Base-by-base conservation (phyloP, 352 stramenopile genomes). In the Saprolegnia diclina region DNA sequence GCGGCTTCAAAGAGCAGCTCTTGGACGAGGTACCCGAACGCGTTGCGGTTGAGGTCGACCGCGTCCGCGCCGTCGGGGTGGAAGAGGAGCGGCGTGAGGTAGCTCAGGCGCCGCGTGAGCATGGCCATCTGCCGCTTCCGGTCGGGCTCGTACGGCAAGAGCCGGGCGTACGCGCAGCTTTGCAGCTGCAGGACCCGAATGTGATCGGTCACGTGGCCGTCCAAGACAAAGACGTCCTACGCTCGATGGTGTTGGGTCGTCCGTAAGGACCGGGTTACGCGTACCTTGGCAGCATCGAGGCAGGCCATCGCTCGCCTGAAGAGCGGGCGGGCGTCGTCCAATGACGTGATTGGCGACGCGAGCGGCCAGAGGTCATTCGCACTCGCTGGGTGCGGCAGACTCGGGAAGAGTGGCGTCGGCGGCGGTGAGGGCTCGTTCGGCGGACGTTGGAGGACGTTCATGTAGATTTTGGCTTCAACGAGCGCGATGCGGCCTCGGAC, bases 151-250 rank as follows among this genome's bases (percentile, higher is more conserved):
- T 81, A 92, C 11, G 70, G 56, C 3, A 86, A 50, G 6, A 92
- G 64, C 1, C 79, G 81, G 35, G 76, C 75, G 50, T 90, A 91
- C 10, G 89, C 48, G 5, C 72, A 56, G 35, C 81, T 91, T 52
- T 90, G 76, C 16, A 80, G 73, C 55, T 91, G 82, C 54, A 80
- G 40, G 11, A 91, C 24, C 4, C 76, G 79, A 48, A 92, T 78
- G 55, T 90, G 75, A 37, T 79, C 73, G 13, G 81, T 91, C 21
- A 91, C 84, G 42, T 86, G 89, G 9, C 82, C 84, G 53, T 92
- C 81, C 26, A 92, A 65, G 10, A 81, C 73, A 32, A 88, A 83
- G 0, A 81, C 63, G 26, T 74, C 64, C 44, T 70, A 66, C 59
- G 13, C 59, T n/a, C 19, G 2, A 55, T 35, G 4, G 24, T 14